Evolutionary conservation across 2,329 filamentous ascomycete genomes (phyloP).

Genomic region (Beauveria bassiana): DNA sequence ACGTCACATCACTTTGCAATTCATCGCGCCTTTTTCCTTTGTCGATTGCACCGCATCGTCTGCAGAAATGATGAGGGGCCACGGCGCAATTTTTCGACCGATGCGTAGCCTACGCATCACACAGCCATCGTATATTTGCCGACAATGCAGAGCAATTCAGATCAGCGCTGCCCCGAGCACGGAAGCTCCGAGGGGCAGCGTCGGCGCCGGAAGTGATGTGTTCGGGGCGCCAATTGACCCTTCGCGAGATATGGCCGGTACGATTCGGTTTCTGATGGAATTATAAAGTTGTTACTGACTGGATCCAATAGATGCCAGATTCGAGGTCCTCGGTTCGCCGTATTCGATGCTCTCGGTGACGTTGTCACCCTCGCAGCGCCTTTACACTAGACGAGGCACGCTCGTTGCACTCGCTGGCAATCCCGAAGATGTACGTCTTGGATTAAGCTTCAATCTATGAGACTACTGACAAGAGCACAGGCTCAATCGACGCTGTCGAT

Average conservation of each 20-base stretch:
- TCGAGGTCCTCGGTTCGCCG: conserved; percentile 85
- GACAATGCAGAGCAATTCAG: conserved; percentile 53
- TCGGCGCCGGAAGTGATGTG: conserved; percentile 39
- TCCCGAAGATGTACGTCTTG: conserved; percentile 66
- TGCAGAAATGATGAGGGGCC: conserved; percentile 29
- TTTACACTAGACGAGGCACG: conserved; percentile 88
- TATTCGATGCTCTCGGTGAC: conserved; percentile 92
- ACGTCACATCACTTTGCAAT: neutral
- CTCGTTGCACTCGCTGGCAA: conserved; percentile 86
- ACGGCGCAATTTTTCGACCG: conserved; percentile 31
- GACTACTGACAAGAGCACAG: conserved; percentile 33
- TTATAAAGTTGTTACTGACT: neutral
- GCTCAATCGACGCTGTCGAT: conserved; percentile 83
- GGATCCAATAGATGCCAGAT: conserved; percentile 66
- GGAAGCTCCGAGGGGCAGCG: conserved; percentile 35
- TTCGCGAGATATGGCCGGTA: conserved; percentile 45
- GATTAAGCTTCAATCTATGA: too few species aligned
- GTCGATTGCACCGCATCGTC: conserved; percentile 1
- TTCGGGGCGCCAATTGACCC: conserved; percentile 42
- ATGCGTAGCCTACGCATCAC: conserved; percentile 23
- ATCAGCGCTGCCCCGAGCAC: conserved; percentile 55
- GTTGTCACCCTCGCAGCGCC: conserved; percentile 83
- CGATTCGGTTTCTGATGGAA: neutral
- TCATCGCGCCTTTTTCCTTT: neutral
- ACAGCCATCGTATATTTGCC: conserved; percentile 35